phyloP scores from a whole-genome alignment of 805 yeast species.

The Suhomyces xylopsoci region DNA sequence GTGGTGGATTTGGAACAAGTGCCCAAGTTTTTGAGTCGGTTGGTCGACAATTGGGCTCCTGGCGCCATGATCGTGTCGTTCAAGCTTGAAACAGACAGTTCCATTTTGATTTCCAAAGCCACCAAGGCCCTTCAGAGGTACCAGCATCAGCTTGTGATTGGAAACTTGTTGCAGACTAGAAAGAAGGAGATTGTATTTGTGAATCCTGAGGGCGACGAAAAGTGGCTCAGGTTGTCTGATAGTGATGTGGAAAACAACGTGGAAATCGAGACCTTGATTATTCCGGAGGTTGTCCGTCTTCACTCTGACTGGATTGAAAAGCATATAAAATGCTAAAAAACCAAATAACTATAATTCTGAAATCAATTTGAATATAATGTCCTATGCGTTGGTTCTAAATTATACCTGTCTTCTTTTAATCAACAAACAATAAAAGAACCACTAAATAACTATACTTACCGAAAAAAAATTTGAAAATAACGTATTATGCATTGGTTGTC shows the following conservation, averaged over 20 bases:
- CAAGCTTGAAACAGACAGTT: slow-evolving; percentile 84
- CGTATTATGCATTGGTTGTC: too few relatives aligned
- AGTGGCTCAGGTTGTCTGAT: slow-evolving; percentile 51
- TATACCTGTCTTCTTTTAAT: too few relatives aligned
- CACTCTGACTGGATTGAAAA: slow-evolving; percentile 61
- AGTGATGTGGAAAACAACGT: slow-evolving; percentile 38
- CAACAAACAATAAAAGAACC: too few relatives aligned
- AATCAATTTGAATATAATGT: too few relatives aligned
- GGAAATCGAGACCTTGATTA: slow-evolving; percentile 76
- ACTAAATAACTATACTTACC: too few relatives aligned
- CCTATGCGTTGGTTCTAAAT: too few relatives aligned
- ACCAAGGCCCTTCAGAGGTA: slow-evolving; percentile 76
- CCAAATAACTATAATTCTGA: too few relatives aligned
- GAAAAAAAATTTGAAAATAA: too few relatives aligned
- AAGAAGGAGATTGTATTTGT: slow-evolving; percentile 88
- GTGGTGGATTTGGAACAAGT: slow-evolving; percentile 90
- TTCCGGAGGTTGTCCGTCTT: slow-evolving; percentile 67
- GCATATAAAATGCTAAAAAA: too few relatives aligned
- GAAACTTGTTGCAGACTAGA: slow-evolving; percentile 85
- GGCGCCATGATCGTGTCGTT: slow-evolving; percentile 91
- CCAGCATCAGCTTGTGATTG: slow-evolving; percentile 91
- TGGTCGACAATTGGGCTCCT: slow-evolving; percentile 94
- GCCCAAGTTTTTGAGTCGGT: slow-evolving; percentile 83
- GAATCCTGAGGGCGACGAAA: slow-evolving; percentile 38
- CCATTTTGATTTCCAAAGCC: slow-evolving; percentile 71